Evolutionary conservation across 768 basidiomycete genomes (phyloP), one percentile per base, ranked within the genome.

Genomic region (Mycena olivaceomarginata): DNA sequence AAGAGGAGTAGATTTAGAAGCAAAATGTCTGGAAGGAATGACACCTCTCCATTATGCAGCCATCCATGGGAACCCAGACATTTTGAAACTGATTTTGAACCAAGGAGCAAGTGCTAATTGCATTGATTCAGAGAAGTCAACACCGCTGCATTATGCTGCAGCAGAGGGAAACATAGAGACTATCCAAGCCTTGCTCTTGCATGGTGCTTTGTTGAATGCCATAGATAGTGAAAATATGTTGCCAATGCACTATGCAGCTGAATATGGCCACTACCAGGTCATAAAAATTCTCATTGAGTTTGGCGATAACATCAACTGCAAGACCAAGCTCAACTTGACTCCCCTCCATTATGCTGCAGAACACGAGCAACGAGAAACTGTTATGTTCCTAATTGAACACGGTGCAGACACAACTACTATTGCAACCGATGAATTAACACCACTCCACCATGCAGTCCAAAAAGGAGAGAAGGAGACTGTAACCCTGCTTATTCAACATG

Each of bases 21-120:
- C n/a, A 10, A 11, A 11, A 9, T 73, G 71, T 18, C 8, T 4
- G 16, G 67, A 73, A 25, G 67, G 67, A 41, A 77, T 77, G 76
- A 69, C 71, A 56, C 65, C 76, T 13, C 70, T 77, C 20, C 76
- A 77, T 69, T 73, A 73, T 70, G 76, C 76, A 39, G 67, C 62
- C 13, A 13, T 77, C 22, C 5, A 69, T 56, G 76, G 62, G n/a
- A 53, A 64, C 25, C 12, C 18, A 40, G 67, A 72, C 39, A 48
- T 39, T n/a, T 66, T 77, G 9, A 68, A 48, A 18, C 2, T 69
- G 2, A 60, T 77, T 46, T 25, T 73, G 37, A 48, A 40, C 6
- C 22, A 22, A 20, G 66, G 71, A 20, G 76, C 51, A 45, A 39
- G 73, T 70, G 41, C 65, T 18, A 60, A 72, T 31, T 53, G 53